Evolutionary conservation across 2,329 filamentous ascomycete genomes (phyloP), one percentile per base, ranked within the genome.

Genomic region (Aureobasidium sp.): DNA sequence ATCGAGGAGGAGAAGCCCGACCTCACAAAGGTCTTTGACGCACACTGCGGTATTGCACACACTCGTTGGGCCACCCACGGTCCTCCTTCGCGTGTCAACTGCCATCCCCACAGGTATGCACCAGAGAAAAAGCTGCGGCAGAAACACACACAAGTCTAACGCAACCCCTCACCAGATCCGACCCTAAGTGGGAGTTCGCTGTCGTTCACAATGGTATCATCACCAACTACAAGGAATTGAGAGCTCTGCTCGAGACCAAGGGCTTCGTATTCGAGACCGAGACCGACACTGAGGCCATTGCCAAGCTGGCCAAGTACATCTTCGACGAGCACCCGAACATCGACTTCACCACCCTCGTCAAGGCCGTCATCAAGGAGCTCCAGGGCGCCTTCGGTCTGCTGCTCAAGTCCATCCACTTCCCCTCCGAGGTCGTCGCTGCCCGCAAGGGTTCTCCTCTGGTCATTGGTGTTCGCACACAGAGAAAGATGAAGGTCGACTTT

Each of bases 401-500:
- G 74, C 86, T 99, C 81, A 99, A 97, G 83, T 99, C 94, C 45
- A 91, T 97, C 62, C 93, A 97, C 84, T 99, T 91, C 81, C 94
- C 94, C 64, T 91, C 97, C 74, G 94, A 99, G 81, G 89, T 97
- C 66, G 91, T 99, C 77, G 94, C 94, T 61, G 94, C 94, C 74
- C 91, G 94, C 71, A 99, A 99, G 85, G 94, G 94, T 79, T 99
- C 94, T 65, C 94, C 94, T 47, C 85, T 99, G 64, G 94, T 99
- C 66, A 91, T 99, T 70, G 94, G 94, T 79, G 94, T 99, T 74
- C 90, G 91, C 80, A 97, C 94, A 62, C 84, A 91, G 78, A 95
- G 89, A 83, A 96, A 96, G 81, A 97, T 99, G 94, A 99, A 97
- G 88, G 94, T 99, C 66, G 94, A 99, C 80, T 99, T 99, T 72